These are phyloP conservation scores for Lentinula guzmanii DNA, from an alignment of 768 basidiomycete genomes.

Conservation along the genomic window DNA sequence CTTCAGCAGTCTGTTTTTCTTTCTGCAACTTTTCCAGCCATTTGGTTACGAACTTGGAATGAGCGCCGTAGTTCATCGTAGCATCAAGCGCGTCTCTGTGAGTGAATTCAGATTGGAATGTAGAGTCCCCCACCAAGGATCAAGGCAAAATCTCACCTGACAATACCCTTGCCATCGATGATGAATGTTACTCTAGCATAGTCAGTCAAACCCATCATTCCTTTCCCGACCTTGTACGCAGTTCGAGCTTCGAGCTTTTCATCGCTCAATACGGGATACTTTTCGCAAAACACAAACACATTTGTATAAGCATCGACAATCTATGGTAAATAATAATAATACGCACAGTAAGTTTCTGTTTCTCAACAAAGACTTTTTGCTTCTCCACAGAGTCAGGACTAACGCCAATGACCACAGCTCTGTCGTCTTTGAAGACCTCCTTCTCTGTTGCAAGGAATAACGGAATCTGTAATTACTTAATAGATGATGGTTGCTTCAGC, in stretches of 20 bases:
- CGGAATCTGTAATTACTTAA: neutral
- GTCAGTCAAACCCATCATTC: constrained; percentile 57
- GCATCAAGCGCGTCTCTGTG: constrained; percentile 54
- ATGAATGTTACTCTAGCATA: constrained; percentile 66
- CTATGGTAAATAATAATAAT: constrained; percentile 12
- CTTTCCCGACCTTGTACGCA: constrained; percentile 60
- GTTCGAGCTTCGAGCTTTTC: constrained; percentile 53
- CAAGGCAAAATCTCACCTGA: constrained; percentile 39
- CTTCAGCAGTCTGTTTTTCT: constrained; percentile 22
- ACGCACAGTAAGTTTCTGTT: constrained; percentile 54
- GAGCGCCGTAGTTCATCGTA: constrained; percentile 57
- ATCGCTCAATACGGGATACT: constrained; percentile 83
- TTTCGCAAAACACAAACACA: neutral
- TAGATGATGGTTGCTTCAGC: constrained; percentile 11
- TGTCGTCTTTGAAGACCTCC: constrained; percentile 56
- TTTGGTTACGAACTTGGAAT: constrained; percentile 66
- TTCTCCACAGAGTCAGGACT: constrained; percentile 67
- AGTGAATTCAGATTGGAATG: constrained; percentile 6
- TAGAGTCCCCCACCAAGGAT: neutral
- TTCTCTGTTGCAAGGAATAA: constrained; percentile 35
- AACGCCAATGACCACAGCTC: constrained; percentile 67
- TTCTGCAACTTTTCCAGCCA: constrained; percentile 51
- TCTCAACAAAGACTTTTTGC: constrained; percentile 71
- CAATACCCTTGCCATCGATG: constrained; percentile 63
- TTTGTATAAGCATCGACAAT: neutral